Evolutionary conservation across 140 eudicot species (phyloP), one percentile per base, ranked within the genome.

Genomic region (Anethum foeniculum): DNA sequence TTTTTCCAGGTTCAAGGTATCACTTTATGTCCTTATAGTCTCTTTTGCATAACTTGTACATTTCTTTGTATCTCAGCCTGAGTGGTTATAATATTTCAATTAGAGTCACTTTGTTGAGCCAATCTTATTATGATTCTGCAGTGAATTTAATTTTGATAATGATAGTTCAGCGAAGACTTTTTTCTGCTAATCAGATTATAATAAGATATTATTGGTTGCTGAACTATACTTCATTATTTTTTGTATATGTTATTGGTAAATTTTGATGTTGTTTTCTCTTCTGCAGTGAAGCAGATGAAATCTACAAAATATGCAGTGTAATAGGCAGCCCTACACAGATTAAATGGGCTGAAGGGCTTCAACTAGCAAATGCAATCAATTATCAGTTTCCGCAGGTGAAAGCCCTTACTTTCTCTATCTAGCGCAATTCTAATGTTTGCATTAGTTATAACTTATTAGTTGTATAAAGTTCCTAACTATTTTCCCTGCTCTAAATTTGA

Each of bases 1-100:
- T 93, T 75, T 93, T 93, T 54, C 98, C 98, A 0, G 97, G 98
- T 71, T 88, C 89, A 86, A 89, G 92, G 94, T 90, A 88, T 69
- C 9, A 60, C 14, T n/a, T 60, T n/a, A 23, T 60, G 15, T 73
- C 7, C 30, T n/a, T 73, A 21, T 43, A 21, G 21, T 15, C 41
- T 1, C 39, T 65, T 65, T 30, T 0, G 21, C 73, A 30, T 65
- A 27, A 39, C 34, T n/a, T n/a, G 47, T 73, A 43, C 36, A n/a
- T 73, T 23, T 8, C 51, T 41, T 73, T 41, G 25, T 39, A 41
- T 41, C 77, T 73, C 18, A 73, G n/a, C 36, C 73, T 65, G 39
- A 27, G 28, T 11, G 6, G 73, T 65, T 5, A 65, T 28, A 39
- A 65, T 3, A 65, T 27, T 65, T 65, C 13, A 28, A 2, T 27